Percentiles rank a stretch among this genome's conserved stretches.
These are phyloP conservation scores for Globisporangium canariense DNA, from an alignment of 352 stramenopile genomes.

Conservation along the genomic window DNA sequence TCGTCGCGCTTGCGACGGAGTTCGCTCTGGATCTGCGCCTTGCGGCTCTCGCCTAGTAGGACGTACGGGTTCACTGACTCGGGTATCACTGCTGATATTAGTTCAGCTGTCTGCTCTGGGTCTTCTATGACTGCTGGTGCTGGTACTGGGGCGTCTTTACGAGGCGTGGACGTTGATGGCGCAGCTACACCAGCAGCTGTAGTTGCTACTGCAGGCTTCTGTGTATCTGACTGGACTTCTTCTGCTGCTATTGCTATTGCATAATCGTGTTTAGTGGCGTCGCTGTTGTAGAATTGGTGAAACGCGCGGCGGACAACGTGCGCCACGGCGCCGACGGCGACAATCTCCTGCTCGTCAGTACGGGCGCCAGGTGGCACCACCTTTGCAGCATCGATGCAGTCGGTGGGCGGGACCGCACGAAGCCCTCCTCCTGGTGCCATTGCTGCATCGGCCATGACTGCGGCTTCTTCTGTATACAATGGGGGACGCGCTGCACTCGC, in stretches of 20 bases:
- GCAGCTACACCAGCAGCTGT: neutral
- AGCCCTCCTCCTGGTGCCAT: neutral
- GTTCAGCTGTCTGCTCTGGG: neutral
- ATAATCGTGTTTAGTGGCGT: neutral
- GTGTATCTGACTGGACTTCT: neutral
- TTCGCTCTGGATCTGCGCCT: conserved; percentile 33
- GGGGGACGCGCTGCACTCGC: neutral
- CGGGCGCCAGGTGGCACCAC: neutral
- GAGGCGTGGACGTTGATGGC: neutral
- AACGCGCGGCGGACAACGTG: conserved; percentile 79
- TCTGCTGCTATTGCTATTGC: neutral
- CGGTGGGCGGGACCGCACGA: neutral
- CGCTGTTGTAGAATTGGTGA: conserved; percentile 40
- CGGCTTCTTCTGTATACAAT: neutral
- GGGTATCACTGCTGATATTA: neutral
- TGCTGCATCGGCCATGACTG: neutral
- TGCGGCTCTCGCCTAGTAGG: conserved; percentile 28
- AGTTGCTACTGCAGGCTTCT: neutral
- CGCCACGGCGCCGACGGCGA: conserved; percentile 64
- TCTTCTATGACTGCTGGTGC: neutral
- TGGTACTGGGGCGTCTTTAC: neutral
- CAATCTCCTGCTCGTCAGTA: conserved; percentile 48
- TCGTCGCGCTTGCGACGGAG: conserved; percentile 29
- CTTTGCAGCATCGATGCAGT: neutral
- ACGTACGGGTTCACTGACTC: conserved; percentile 29